Percentiles rank a stretch among this genome's conserved stretches.
phyloP scores from a whole-genome alignment of 2,329 filamentous ascomycete species.

The Pestalotiopsis fici region DNA sequence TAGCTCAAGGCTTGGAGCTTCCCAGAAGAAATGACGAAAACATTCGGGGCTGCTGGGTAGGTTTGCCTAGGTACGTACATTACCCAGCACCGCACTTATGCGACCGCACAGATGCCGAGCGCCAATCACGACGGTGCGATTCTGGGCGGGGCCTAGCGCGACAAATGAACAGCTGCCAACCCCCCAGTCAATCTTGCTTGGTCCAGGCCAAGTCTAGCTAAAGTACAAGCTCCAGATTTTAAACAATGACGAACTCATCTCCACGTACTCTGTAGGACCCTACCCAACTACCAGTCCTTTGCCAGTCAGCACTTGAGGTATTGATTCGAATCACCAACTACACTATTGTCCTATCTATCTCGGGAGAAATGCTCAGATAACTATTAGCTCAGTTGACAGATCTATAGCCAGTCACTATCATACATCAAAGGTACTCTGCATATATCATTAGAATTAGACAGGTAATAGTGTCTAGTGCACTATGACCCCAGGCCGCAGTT shows the following conservation, averaged over 20 bases:
- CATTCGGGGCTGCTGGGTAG: background rate
- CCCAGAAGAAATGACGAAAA: conserved; percentile 7
- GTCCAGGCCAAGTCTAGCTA: background rate
- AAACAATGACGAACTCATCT: background rate
- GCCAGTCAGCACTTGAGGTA: background rate
- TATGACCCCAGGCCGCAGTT: no score
- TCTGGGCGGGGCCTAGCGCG: background rate
- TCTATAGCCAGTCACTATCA: background rate
- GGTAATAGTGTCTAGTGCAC: background rate
- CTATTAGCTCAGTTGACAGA: background rate
- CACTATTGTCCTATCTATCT: background rate
- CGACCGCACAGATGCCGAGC: conserved; percentile 1
- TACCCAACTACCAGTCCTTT: background rate
- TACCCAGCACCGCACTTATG: background rate
- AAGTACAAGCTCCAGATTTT: background rate
- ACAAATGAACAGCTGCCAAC: background rate
- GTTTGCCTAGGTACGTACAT: background rate
- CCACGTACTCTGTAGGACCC: background rate
- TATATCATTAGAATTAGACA: background rate
- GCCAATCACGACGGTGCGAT: conserved; percentile 1
- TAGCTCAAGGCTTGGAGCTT: background rate
- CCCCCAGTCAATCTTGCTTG: background rate
- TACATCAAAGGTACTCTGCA: background rate
- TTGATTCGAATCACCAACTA: background rate
- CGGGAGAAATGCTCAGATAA: background rate